Evolutionary conservation across 805 yeast genomes (phyloP).

Genomic region (Torulaspora gathmanii): DNA sequence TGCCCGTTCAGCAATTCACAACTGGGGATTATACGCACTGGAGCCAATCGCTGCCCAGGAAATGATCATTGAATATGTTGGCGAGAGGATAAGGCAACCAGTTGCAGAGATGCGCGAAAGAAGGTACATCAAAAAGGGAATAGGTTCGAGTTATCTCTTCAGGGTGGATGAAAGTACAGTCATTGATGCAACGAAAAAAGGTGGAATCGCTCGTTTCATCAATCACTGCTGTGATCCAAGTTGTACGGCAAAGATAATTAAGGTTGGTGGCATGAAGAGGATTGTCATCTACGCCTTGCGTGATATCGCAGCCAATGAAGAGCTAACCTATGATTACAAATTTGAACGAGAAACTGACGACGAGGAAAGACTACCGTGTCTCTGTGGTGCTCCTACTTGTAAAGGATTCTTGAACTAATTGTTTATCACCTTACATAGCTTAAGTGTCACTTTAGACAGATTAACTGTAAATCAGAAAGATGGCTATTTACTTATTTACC

Average conservation of each 20-base stretch:
- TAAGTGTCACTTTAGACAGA: neutral
- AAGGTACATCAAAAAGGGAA: constrained; percentile 80
- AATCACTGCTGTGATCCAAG: constrained; percentile 98
- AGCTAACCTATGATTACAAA: constrained; percentile 91
- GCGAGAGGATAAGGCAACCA: constrained; percentile 88
- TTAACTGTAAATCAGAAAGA: neutral
- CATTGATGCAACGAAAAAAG: constrained; percentile 94
- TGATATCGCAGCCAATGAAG: constrained; percentile 85
- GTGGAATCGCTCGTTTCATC: constrained; percentile 95
- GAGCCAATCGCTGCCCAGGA: constrained; percentile 95
- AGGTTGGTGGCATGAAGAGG: constrained; percentile 88
- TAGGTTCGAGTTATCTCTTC: constrained; percentile 90
- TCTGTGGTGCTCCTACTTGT: constrained; percentile 94
- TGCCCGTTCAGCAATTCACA: constrained; percentile 94
- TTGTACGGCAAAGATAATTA: constrained; percentile 93
- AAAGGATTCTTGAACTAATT: constrained; percentile 77
- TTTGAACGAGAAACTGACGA: constrained; percentile 89
- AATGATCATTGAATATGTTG: constrained; percentile 97
- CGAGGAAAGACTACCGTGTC: constrained; percentile 80
- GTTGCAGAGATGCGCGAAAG: constrained; percentile 91
- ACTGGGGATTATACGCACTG: constrained; percentile 95
- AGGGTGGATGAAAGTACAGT: constrained; percentile 91
- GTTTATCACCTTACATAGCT: constrained; percentile 8
- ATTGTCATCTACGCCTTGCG: constrained; percentile 91
- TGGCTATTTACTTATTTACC: neutral